Conservation (phyloP, 2,329 filamentous ascomycete genomes). For the Blastomyces percursus region DNA sequence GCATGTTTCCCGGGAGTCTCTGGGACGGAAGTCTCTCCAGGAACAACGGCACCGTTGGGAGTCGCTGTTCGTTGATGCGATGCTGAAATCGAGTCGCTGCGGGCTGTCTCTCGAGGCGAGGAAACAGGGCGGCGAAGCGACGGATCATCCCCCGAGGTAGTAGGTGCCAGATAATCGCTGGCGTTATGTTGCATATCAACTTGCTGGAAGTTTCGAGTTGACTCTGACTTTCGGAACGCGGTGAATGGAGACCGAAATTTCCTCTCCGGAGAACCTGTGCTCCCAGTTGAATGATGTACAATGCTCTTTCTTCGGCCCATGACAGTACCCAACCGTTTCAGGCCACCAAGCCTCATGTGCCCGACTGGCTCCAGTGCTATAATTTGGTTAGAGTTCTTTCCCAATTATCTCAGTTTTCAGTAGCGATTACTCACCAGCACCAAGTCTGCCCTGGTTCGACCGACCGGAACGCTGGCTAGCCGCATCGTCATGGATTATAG, state of each 20-base stretch:
- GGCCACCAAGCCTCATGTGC: conserved; percentile 33
- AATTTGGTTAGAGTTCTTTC: conserved; percentile 8
- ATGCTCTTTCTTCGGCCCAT: conserved; percentile 39
- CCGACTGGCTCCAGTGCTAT: conserved; percentile 31
- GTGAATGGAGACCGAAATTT: conserved; percentile 34
- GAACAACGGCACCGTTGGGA: not conserved
- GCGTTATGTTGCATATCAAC: conserved; percentile 18
- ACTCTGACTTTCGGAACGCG: conserved; percentile 13
- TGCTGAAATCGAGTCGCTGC: not conserved
- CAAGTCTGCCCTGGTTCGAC: conserved; percentile 31
- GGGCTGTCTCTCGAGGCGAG: conserved; percentile 3
- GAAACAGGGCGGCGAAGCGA: conserved; percentile 9
- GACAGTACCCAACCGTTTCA: conserved; percentile 38
- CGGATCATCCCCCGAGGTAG: conserved; percentile 12
- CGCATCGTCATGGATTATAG: conserved; percentile 41
- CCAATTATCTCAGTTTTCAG: not conserved
- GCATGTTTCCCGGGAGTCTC: not conserved
- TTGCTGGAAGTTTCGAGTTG: conserved; percentile 20
- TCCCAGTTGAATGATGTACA: conserved; percentile 25
- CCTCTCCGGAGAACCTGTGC: conserved; percentile 26
- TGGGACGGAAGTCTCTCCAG: not conserved
- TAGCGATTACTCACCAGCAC: conserved; percentile 25
- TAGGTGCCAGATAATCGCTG: conserved; percentile 18
- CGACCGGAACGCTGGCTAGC: conserved; percentile 45
- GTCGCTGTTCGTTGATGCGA: not conserved